Evolutionary conservation across 176 grass and related monocot genomes (phyloP), one percentile per base, ranked within the genome.

Genomic region (Avena insularis): DNA sequence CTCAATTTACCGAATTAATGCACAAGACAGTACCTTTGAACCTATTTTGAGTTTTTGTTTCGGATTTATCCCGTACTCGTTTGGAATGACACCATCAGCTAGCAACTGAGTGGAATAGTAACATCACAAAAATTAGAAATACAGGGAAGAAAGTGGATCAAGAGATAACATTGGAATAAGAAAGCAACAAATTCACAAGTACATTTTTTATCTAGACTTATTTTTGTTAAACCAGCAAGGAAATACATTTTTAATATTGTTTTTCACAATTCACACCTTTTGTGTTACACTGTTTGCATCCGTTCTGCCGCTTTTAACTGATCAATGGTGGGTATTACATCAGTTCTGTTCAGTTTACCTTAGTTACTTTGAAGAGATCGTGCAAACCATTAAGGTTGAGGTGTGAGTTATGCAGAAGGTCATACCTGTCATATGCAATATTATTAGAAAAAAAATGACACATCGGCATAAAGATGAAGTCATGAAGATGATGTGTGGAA

Each of bases 21-120:
- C 46, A 78, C 16, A 53, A 12, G 78, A 3, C 4, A 60, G 38
- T 92, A 98, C 93, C 96, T 94, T 98, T 78, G 93, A 98, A 57
- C 96, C 96, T 83, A 95, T 94, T 85, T 93, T 92, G 51, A 98
- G 92, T 92, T 95, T 98, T 85, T 98, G 96, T 74, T 95, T 93
- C 27, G 88, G 88, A 89, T 95, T 98, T 89, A 92, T 95, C 31
- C 96, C 96, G 43, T 95, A 98, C 73, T 98, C 93, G 56, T 98
- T 98, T 84, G 93, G 95, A 90, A 98, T 95, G 67, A 98, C 95
- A 56, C 93, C 87, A 92, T 98, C 96, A 88, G 96, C 96, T 66
- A 98, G 90, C 75, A 90, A 90, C 96, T 95, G 89, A 87, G 90
- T 84, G 71, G 79, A 87, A 83, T 36, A 53, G 57, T 67, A 84